These are phyloP conservation scores for Cladobotryum protrusum DNA, from an alignment of 2,329 filamentous ascomycete species.

Conservation along the genomic window DNA sequence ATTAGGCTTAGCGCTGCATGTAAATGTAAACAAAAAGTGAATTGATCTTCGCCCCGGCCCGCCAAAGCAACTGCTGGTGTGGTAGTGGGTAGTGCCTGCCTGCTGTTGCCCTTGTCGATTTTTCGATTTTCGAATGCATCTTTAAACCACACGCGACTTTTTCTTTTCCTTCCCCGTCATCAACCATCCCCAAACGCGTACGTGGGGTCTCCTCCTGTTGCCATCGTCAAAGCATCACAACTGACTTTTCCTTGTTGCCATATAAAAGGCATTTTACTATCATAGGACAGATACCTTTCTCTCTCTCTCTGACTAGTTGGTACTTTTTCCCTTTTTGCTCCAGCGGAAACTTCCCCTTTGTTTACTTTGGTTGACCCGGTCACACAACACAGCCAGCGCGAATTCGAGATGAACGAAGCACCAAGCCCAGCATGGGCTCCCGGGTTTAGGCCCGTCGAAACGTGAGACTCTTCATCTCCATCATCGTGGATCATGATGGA, in stretches of 20 bases:
- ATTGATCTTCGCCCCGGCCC: neutral
- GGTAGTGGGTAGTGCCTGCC: no score
- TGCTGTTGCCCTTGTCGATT: no score
- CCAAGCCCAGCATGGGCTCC: conserved; percentile 14
- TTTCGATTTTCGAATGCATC: no score
- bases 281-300: no score
- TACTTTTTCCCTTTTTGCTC: neutral
- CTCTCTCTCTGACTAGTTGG: no score
- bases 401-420: conserved; percentile 13
- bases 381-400: no score
- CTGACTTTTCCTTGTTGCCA: neutral
- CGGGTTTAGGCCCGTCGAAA: conserved; percentile 11
- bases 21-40: conserved; percentile 10
- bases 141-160: conserved; percentile 7
- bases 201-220: conserved; percentile 1
- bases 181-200: conserved; percentile 3
- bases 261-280: no score
- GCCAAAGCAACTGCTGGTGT: neutral
- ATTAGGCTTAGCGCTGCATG: neutral
- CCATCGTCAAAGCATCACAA: neutral
- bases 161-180: neutral
- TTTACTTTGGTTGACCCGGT: neutral
- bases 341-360: neutral
- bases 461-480: conserved; percentile 8
- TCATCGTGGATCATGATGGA: neutral